Evolutionary conservation across 352 stramenopile genomes (phyloP), one percentile per base, ranked within the genome.

Genomic region (Peronosclerospora sorghi): DNA sequence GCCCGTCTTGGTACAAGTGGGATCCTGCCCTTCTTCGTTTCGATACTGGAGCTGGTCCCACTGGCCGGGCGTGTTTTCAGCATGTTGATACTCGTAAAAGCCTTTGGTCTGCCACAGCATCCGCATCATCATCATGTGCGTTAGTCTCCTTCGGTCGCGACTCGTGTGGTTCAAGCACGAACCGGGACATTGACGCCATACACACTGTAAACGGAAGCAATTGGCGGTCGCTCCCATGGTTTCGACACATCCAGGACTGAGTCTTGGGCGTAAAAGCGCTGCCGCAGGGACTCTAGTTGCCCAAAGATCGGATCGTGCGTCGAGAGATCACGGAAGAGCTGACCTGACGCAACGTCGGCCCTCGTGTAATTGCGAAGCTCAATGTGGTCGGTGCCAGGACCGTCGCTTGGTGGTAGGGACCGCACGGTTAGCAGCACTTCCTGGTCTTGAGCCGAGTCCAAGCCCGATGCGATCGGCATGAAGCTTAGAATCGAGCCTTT

Each of bases 111-210:
- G 35, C 20, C 39, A 45, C 45, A 5, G 12, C n/a, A n/a, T n/a
- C n/a, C n/a, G n/a, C n/a, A n/a, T n/a, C n/a, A n/a, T n/a, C n/a
- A n/a, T n/a, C n/a, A n/a, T n/a, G n/a, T n/a, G n/a, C n/a, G n/a
- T n/a, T n/a, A n/a, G n/a, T n/a, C n/a, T n/a, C n/a, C n/a, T n/a
- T n/a, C n/a, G n/a, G n/a, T n/a, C n/a, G n/a, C n/a, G n/a, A 26
- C 21, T 26, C 3, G 6, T 6, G 21, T 26, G 6, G 21, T 26
- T 26, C 1, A 8, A 8, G 10, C 21, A 45, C 53, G 10, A 59
- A 89, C 77, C 54, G 70, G 68, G 17, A 86, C 53, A n/a, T 85
- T 84, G 35, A 82, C 66, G 35, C 77, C 77, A 44, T 90, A 90
- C 27, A 86, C 63, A 17, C 68, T 61, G 43, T 87, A 87, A n/a